Evolutionary conservation across 441 rosid species (phyloP), one percentile per base, ranked within the genome.

Genomic region (Euphorbia celastroides): DNA sequence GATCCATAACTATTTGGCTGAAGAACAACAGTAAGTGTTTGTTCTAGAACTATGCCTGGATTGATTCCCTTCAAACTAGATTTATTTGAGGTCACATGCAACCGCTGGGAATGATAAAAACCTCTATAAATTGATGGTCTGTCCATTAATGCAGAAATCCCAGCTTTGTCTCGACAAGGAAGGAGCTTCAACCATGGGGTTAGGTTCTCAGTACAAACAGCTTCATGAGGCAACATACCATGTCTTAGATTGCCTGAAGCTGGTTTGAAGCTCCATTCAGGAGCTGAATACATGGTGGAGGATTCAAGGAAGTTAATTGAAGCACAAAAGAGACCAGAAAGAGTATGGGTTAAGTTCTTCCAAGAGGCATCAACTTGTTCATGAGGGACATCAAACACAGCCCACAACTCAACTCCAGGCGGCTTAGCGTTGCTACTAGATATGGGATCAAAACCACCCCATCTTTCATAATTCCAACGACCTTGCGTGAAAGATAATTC

Each of bases 161-260:
- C 98, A 54, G 88, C 88, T 81, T 88, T 94, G 77, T 92, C 99
- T 76, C 97, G 89, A 79, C 97, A 94, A 42, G 98, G 98, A 67
- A 92, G 98, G 54, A 94, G 82, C 86, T 92, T 94, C 72, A 94
- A 78, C 99, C 99, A 94, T 11, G 99, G 97, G 66, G 98, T 94
- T 72, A 92, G 81, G 70, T 94, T 94, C 86, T 94, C 99, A 1
- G 99, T 94, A 79, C 97, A 94, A 65, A 92, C 93, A 76, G 98
- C 97, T 81, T 94, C 99, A 64, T 97, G 97, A 8, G 98, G 99
- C 86, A 94, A 68, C 52, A 85, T 77, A 56, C 99, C 98, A 73
- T 94, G 87, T 75, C 97, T 82, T 78, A 92, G 59, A 62, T 82
- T 83, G 54, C 89, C 90, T 31, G 82, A 69, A 56, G 83, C 83